Base-by-base conservation (phyloP, 1,284 basidiomycete genomes). In the Grifola frondosa region DNA sequence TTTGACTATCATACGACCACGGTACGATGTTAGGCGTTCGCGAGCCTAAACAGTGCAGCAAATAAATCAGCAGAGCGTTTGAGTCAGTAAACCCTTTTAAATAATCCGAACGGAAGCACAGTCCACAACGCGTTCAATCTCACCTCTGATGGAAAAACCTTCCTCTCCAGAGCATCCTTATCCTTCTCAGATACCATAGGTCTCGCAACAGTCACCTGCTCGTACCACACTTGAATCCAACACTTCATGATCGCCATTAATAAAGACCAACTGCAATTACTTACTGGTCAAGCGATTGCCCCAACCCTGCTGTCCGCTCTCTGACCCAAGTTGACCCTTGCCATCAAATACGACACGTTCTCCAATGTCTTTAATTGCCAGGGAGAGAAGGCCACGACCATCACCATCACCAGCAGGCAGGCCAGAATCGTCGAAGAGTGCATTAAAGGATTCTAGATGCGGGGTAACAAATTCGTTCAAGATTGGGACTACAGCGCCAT, bases 381-480 rank as follows among this genome's bases (percentile, higher is more conserved):
- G 70, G 44, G 84, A 84, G 10, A 99, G 67, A 10, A 99, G 66
- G 0, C 97, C 97, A 19, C 75, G 77, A 4, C 86, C 88, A 40
- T 91, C 83, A 8, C 81, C 81, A 52, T 90, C 84, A 6, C 87
- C 86, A 34, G 69, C 63, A 59, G 79, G 83, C 49, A 84, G 62
- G 6, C 81, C 85, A 40, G 84, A 88, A 57, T 91, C 90, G 57
- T 96, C 91, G 61, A 97, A 92, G 23, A 99, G 77, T 10, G 93
- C 87, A 65, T 99, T 97, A 77, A 99, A 99, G 31, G 91, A 94
- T 66, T 98, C 90, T 51, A 99, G 81, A 63, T 97, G 95, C 9
- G 97, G 97, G 22, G 81, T 76, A 43, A 97, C 91, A 56, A 99
- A 91, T 67, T 97, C 91, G 57, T 96, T 92, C 44, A 99, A 77